Percentiles rank a stretch among this genome's conserved stretches.
phyloP scores from a whole-genome alignment of 148 eudicot genomes.

The Pharnaceum exiguum region DNA sequence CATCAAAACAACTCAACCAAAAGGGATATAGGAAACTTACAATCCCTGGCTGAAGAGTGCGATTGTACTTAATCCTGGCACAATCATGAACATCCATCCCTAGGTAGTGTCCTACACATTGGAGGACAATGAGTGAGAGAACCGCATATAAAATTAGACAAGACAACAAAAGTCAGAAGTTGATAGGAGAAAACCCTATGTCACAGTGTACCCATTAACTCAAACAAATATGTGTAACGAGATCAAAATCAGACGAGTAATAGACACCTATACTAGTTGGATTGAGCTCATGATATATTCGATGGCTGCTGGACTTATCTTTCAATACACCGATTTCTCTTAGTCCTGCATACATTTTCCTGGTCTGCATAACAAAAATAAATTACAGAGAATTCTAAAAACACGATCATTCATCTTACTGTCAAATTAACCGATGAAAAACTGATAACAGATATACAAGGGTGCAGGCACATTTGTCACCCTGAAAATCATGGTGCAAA shows the following conservation, averaged over 20 bases:
- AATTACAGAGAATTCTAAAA: not conserved
- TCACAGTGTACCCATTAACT: conserved; percentile 5
- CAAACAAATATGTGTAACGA: not conserved
- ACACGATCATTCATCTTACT: not conserved
- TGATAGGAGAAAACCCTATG: not conserved
- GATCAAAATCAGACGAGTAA: conserved; percentile 1
- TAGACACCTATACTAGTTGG: conserved; percentile 83
- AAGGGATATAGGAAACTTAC: conserved; percentile 39
- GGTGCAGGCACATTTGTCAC: no score
- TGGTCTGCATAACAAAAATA: conserved; percentile 41
- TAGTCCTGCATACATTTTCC: conserved; percentile 65
- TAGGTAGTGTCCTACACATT: conserved; percentile 69
- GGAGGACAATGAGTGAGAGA: not conserved
- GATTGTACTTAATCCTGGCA: conserved; percentile 57
- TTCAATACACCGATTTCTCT: conserved; percentile 70
- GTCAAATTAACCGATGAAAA: not conserved
- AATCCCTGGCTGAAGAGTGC: conserved; percentile 77
- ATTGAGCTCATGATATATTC: conserved; percentile 69
- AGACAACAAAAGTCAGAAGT: not conserved
- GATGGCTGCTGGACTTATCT: conserved; percentile 34
- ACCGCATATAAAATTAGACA: not conserved
- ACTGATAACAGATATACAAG: no score
- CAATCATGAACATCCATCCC: conserved; percentile 99
- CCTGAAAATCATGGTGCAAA: no score
- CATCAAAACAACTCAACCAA: not conserved